Evolutionary conservation across 2,329 filamentous ascomycete genomes (phyloP).

Genomic region (Aspergillus spinulosporus): DNA sequence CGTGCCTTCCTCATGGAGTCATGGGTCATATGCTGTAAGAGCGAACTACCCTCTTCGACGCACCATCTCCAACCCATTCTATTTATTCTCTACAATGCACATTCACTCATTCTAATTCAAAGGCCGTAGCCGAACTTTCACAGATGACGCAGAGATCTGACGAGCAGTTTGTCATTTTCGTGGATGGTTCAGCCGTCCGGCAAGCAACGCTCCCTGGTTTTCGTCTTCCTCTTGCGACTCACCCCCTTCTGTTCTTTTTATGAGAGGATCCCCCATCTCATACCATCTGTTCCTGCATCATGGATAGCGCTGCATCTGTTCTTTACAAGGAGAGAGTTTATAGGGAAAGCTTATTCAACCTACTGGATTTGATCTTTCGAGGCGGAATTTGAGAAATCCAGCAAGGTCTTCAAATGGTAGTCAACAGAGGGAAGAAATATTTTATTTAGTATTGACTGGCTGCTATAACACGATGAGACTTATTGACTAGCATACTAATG

Average conservation of each 20-base stretch:
- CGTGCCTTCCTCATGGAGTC: not conserved
- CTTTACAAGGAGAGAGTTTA: not conserved
- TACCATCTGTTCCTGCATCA: not conserved
- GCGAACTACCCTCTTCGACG: not conserved
- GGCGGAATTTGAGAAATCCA: constrained; percentile 1
- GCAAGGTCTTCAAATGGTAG: not conserved
- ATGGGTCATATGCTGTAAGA: not conserved
- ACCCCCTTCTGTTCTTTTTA: not conserved
- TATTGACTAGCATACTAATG: not conserved
- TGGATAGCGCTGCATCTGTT: not conserved
- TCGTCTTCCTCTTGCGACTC: not conserved
- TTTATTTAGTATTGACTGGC: not conserved
- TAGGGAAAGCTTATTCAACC: not conserved
- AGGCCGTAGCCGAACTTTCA: not conserved
- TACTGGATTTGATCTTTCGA: not conserved
- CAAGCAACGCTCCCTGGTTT: not conserved
- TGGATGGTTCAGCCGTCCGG: not conserved
- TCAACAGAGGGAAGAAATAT: not conserved
- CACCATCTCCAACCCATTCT: not conserved
- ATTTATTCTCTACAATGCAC: not conserved
- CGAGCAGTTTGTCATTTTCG: not conserved
- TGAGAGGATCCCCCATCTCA: not conserved
- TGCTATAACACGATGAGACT: not conserved
- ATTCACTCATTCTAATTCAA: not conserved
- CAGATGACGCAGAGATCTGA: not conserved